Evolutionary conservation across 2,329 filamentous ascomycete species (phyloP).

Genomic region (Botrytis galanthina): DNA sequence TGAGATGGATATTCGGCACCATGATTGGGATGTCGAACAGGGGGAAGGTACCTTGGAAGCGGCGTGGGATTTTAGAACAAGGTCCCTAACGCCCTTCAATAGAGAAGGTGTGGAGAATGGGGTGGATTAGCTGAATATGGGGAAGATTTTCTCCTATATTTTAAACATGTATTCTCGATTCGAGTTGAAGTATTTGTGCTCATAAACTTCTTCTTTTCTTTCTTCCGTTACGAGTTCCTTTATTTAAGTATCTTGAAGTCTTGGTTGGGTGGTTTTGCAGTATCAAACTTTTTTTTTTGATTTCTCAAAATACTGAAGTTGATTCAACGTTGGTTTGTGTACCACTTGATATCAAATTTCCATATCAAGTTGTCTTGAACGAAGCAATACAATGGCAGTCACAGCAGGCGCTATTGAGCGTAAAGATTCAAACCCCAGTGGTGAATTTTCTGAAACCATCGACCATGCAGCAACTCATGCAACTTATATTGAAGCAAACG

Average conservation of each 20-base stretch:
- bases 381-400: not conserved
- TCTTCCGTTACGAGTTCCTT: not conserved
- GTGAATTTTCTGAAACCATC: not conserved
- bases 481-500: constrained; percentile 1
- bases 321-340: not conserved
- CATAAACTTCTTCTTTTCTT: not conserved
- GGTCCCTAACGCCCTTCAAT: not conserved
- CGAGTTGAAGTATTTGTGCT: not conserved
- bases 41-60: not conserved
- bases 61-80: not conserved
- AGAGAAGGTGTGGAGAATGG: not conserved
- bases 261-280: not conserved
- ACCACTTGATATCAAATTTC: not conserved
- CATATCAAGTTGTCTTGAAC: not conserved
- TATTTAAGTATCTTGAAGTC: not conserved
- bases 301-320: not conserved
- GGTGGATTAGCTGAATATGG: constrained; percentile 2
- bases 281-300: not conserved
- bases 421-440: constrained; percentile 8
- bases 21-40: not conserved
- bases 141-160: not conserved
- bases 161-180: not conserved
- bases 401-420: not conserved
- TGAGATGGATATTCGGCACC: not conserved
- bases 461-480: constrained; percentile 9